These are phyloP conservation scores for Monilinia fructicola DNA, from an alignment of 2,329 filamentous ascomycete genomes.

Conservation along the genomic window DNA sequence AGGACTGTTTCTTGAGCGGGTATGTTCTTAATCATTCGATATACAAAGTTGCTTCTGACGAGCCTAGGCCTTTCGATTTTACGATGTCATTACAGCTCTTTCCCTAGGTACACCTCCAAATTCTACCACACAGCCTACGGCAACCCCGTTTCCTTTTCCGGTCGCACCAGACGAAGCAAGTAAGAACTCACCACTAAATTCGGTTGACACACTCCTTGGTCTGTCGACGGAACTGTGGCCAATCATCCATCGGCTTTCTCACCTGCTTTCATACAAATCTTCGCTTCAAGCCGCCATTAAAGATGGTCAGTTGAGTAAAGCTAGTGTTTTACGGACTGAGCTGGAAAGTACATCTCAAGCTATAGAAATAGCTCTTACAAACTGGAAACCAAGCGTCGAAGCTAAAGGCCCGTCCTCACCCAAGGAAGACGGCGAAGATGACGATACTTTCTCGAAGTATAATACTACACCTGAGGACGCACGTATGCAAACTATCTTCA, in stretches of 20 bases:
- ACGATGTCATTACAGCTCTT: conserved; percentile 63
- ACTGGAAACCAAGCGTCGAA: conserved; percentile 55
- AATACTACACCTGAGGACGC: conserved; percentile 19
- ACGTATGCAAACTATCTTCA: conserved; percentile 41
- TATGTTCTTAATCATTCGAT: conserved; percentile 40
- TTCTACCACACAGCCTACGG: conserved; percentile 50
- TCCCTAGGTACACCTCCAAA: conserved; percentile 60
- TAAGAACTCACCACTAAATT: conserved; percentile 48
- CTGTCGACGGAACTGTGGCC: conserved; percentile 64
- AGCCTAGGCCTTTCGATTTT: conserved; percentile 60
- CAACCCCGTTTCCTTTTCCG: conserved; percentile 49
- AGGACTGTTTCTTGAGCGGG: conserved; percentile 58
- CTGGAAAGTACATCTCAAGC: conserved; percentile 48
- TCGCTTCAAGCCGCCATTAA: conserved; percentile 50
- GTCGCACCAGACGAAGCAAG: conserved; percentile 46
- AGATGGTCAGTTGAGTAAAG: conserved; percentile 42
- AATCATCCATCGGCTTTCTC: conserved; percentile 60
- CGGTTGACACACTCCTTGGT: conserved; percentile 53
- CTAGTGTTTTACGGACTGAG: conserved; percentile 35
- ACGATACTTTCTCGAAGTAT: conserved; percentile 13
- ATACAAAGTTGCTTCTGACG: conserved; percentile 31
- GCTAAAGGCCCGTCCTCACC: conserved; percentile 35
- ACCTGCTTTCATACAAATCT: conserved; percentile 53
- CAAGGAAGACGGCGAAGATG: conserved; percentile 17
- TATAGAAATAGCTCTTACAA: conserved; percentile 55